Evolutionary conservation across 148 eudicot genomes (phyloP).

Genomic region (Vaccinium myrtillus): DNA sequence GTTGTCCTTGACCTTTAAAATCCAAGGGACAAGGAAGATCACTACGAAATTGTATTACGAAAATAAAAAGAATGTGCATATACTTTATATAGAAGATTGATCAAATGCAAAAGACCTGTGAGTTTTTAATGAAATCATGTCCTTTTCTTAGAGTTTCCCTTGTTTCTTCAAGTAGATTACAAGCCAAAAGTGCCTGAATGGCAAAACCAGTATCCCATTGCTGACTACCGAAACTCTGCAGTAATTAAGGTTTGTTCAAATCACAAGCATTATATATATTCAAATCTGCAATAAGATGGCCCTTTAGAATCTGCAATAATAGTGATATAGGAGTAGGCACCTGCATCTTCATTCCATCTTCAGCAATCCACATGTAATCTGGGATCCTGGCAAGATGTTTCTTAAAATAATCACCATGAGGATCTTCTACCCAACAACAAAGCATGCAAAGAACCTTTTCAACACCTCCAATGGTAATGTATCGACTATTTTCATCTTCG

Average conservation of each 20-base stretch:
- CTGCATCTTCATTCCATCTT: constrained; percentile 56
- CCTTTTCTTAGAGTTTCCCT: constrained; percentile 21
- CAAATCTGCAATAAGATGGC: neutral
- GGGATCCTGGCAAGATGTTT: constrained; percentile 42
- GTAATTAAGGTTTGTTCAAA: neutral
- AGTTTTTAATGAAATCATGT: constrained; percentile 29
- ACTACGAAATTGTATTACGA: neutral
- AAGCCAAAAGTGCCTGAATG: constrained; percentile 33
- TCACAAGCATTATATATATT: neutral
- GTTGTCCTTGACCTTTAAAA: constrained; percentile 37
- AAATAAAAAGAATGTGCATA: neutral
- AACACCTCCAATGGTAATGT: constrained; percentile 23
- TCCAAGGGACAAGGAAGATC: neutral
- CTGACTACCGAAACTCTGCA: constrained; percentile 44
- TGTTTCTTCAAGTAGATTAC: constrained; percentile 29
- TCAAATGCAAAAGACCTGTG: constrained; percentile 20
- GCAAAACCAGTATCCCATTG: constrained; percentile 40
- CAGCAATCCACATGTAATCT: constrained; percentile 42
- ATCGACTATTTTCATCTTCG: constrained; percentile 29
- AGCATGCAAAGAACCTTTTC: constrained; percentile 31
- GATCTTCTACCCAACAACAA: constrained; percentile 35
- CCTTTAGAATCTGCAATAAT: too few species aligned
- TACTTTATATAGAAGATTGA: neutral
- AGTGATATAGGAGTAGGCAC: neutral
- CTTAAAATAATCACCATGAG: constrained; percentile 39